Conservation (phyloP, 1,284 basidiomycete species). For the Rhodotorula sp. region DNA sequence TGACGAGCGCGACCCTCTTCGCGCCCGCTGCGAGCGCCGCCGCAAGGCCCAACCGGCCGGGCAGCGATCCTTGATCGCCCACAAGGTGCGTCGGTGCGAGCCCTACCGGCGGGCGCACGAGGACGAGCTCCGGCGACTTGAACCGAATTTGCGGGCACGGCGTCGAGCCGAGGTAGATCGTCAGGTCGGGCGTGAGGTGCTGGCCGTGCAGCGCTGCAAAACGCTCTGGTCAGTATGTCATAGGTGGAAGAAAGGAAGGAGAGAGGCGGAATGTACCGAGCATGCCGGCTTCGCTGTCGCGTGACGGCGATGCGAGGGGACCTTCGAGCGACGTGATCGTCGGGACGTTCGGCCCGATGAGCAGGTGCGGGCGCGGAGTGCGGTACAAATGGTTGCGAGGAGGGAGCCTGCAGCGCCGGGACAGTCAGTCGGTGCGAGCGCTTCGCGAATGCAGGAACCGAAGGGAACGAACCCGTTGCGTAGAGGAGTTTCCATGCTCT, state of each 20-base stretch:
- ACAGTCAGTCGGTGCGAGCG: conserved; percentile 16
- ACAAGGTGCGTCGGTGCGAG: conserved; percentile 56
- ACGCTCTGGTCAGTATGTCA: conserved; percentile 62
- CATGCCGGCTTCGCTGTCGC: conserved; percentile 55
- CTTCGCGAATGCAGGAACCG: neutral
- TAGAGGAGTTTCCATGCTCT: conserved; percentile 28
- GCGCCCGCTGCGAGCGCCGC: neutral
- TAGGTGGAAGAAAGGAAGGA: conserved; percentile 60
- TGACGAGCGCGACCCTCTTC: neutral
- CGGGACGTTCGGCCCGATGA: conserved; percentile 45
- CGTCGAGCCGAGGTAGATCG: conserved; percentile 31
- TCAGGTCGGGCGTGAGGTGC: conserved; percentile 65
- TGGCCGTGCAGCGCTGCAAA: conserved; percentile 79
- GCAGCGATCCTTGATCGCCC: neutral
- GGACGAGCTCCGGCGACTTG: conserved; percentile 9
- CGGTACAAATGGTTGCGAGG: conserved; percentile 41
- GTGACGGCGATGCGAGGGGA: conserved; percentile 13
- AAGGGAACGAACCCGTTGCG: conserved; percentile 8
- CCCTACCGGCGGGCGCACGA: conserved; percentile 53
- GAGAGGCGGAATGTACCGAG: conserved; percentile 65
- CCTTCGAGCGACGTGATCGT: conserved; percentile 15
- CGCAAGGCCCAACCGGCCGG: conserved; percentile 44
- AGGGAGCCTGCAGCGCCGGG: conserved; percentile 30
- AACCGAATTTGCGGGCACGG: conserved; percentile 12
- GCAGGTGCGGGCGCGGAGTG: conserved; percentile 53